These are phyloP conservation scores for Cyamopsis tetragonoloba DNA, from an alignment of 306 rosid genomes.

Conservation along the genomic window DNA sequence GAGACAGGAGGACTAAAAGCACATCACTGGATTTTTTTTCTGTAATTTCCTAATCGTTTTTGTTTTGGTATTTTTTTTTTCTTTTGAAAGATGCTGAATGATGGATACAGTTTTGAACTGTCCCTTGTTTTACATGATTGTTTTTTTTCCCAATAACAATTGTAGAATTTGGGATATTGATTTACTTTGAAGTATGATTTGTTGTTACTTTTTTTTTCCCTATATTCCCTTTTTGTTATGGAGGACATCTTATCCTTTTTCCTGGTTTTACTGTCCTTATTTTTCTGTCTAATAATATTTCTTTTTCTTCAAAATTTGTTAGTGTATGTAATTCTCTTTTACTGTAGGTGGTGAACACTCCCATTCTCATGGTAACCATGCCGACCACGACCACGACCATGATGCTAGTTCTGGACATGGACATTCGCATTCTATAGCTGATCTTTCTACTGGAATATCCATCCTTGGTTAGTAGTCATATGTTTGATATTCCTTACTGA, in stretches of 20 bases:
- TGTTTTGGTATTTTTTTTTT: neutral
- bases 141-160: neutral
- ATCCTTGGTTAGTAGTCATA: slow-evolving; percentile 64
- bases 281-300: neutral
- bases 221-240: neutral
- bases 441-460: slow-evolving; percentile 82
- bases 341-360: slow-evolving; percentile 70
- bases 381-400: slow-evolving; percentile 48
- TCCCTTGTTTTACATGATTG: neutral
- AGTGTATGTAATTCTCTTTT: slow-evolving; percentile 15
- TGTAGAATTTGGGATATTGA: neutral
- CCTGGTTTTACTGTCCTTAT: neutral
- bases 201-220: neutral
- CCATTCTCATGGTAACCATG: slow-evolving; percentile 55
- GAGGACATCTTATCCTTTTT: neutral
- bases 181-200: neutral
- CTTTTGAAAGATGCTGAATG: slow-evolving; percentile 2
- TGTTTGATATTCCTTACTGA: slow-evolving; percentile 10
- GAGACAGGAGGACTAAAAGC: slow-evolving; percentile 4
- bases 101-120: neutral
- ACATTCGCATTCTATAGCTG: slow-evolving; percentile 82
- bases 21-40: neutral
- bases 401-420: slow-evolving; percentile 46
- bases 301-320: neutral
- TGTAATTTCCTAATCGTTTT: neutral